Conservation (phyloP, 257 asterid genomes). For the Plantago ovata region DNA sequence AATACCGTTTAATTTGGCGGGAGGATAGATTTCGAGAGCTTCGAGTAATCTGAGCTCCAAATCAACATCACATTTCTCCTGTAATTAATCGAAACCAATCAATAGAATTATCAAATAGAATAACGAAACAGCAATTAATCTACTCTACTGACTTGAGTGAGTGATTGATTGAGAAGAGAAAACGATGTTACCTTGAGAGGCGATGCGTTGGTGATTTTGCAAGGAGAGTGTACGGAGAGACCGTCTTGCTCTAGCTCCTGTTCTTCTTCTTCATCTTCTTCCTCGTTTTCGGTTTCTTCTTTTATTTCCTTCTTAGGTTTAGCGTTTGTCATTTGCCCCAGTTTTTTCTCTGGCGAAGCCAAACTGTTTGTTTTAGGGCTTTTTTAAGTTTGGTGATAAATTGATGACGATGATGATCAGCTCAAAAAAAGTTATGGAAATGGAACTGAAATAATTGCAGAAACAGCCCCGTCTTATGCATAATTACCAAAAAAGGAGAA, state of each 20-base stretch:
- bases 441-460: too few species aligned
- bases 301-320: slow-evolving; percentile 42
- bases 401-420: too few species aligned
- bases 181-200: slow-evolving; percentile 42
- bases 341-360: neutral
- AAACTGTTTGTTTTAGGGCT: too few species aligned
- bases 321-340: slow-evolving; percentile 52
- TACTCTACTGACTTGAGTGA: too few species aligned
- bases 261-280: slow-evolving; percentile 30
- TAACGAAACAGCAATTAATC: neutral
- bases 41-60: slow-evolving; percentile 79
- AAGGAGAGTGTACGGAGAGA: slow-evolving; percentile 84
- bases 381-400: too few species aligned
- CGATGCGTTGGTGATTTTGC: slow-evolving; percentile 66
- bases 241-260: slow-evolving; percentile 77
- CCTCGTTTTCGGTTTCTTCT: slow-evolving; percentile 37
- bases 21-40: slow-evolving; percentile 94
- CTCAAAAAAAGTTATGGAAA: too few species aligned
- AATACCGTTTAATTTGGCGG: slow-evolving; percentile 72
- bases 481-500: too few species aligned
- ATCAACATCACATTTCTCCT: slow-evolving; percentile 90
- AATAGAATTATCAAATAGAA: neutral
- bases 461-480: too few species aligned
- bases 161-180: neutral
- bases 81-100: slow-evolving; percentile 3